Percentiles rank a stretch among this genome's conserved stretches.
These are phyloP conservation scores for Carallia brachiata DNA, from an alignment of 345 rosid genomes.

Conservation along the genomic window DNA sequence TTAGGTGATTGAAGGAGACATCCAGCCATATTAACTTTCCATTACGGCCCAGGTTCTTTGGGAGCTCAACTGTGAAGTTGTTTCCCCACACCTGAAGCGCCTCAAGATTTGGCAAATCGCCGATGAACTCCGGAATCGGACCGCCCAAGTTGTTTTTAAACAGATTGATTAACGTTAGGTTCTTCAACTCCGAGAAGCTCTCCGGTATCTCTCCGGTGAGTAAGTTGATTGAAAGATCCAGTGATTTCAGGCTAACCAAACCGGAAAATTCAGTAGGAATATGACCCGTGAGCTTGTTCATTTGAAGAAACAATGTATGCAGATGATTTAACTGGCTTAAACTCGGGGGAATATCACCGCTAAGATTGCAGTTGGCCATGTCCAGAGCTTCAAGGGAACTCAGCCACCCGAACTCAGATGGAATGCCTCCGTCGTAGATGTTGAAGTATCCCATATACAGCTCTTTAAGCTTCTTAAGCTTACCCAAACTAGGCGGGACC, in stretches of 20 bases:
- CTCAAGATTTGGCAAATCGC: conserved; percentile 66
- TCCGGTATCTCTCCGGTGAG: conserved; percentile 75
- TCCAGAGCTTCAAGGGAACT: conserved; percentile 56
- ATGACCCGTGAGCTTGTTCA: conserved; percentile 62
- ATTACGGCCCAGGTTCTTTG: conserved; percentile 65
- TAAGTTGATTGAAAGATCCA: conserved; percentile 63
- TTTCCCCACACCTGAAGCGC: conserved; percentile 70
- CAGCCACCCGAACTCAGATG: conserved; percentile 67
- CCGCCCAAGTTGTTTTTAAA: conserved; percentile 69
- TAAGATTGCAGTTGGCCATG: conserved; percentile 62
- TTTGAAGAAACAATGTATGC: conserved; percentile 66
- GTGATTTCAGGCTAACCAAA: conserved; percentile 58
- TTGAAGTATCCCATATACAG: conserved; percentile 65
- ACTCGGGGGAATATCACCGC: conserved; percentile 71
- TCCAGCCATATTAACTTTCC: conserved; percentile 59
- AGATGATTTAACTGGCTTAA: conserved; percentile 54
- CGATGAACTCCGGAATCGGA: conserved; percentile 58
- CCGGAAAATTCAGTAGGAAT: conserved; percentile 73
- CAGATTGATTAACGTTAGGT: conserved; percentile 55
- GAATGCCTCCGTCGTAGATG: conserved; percentile 57
- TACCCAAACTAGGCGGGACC: conserved; percentile 55
- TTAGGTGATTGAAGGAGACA: conserved; percentile 63
- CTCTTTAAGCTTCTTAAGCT: conserved; percentile 52
- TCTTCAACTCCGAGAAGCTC: conserved; percentile 44
- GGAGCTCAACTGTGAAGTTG: conserved; percentile 65